Evolutionary conservation across 331 rosid species (phyloP).

Genomic region (Acacia pycnantha): DNA sequence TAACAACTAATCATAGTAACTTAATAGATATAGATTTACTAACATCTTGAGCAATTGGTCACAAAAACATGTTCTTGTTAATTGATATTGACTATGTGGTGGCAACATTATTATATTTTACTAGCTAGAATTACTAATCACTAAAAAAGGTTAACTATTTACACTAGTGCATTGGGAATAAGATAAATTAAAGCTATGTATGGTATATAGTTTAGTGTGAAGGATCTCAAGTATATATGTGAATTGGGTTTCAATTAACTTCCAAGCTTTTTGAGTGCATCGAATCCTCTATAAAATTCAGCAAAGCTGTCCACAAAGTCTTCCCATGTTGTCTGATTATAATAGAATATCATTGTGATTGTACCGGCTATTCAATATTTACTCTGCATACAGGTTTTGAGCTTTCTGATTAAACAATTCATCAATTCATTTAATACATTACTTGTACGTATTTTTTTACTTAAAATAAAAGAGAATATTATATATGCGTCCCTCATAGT

Average conservation of each 20-base stretch:
- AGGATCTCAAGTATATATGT: not conserved
- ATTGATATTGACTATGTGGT: not conserved
- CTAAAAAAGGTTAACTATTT: no score
- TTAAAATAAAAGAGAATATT: not conserved
- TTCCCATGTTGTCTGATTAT: not conserved
- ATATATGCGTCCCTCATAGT: no score
- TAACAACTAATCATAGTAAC: not conserved
- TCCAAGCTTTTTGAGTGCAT: not conserved
- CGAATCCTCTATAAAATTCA: not conserved
- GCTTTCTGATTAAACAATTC: not conserved
- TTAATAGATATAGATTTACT: no score
- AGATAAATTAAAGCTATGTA: constrained; percentile 7
- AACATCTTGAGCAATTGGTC: no score
- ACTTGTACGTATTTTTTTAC: not conserved
- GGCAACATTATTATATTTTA: no score
- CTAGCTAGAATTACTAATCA: not conserved
- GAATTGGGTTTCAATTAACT: constrained; percentile 6
- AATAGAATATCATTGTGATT: not conserved
- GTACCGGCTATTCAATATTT: not conserved
- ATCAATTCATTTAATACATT: not conserved
- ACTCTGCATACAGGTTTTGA: not conserved
- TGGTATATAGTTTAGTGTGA: not conserved
- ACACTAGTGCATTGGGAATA: not conserved
- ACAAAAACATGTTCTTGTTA: not conserved
- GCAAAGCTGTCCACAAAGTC: not conserved